Percentiles rank a stretch among this genome's conserved stretches.
Evolutionary conservation across 2,329 filamentous ascomycete genomes (phyloP).

Genomic region (Zymoseptoria ardabiliae): DNA sequence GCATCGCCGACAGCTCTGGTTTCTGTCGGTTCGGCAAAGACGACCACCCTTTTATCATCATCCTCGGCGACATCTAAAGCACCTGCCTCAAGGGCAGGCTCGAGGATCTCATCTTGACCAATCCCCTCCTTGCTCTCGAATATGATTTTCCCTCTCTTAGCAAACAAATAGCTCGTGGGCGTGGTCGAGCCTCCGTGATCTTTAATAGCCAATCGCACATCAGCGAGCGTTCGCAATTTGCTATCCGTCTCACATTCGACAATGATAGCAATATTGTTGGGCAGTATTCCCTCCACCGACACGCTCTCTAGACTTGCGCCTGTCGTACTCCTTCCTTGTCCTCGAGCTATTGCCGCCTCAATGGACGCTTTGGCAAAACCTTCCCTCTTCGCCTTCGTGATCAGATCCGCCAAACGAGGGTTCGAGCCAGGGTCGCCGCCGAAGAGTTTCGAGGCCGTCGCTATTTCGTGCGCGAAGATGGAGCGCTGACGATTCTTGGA

Average conservation of each 20-base stretch:
- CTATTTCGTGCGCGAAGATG: conserved; percentile 63
- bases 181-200: conserved; percentile 61
- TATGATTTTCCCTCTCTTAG: conserved; percentile 66
- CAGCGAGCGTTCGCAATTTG: conserved; percentile 64
- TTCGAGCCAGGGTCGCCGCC: conserved; percentile 69
- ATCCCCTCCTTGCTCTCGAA: conserved; percentile 55
- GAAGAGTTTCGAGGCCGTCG: conserved; percentile 69
- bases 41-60: conserved; percentile 60
- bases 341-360: conserved; percentile 77
- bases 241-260: conserved; percentile 82
- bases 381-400: conserved; percentile 73
- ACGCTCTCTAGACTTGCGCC: conserved; percentile 71
- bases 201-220: conserved; percentile 65
- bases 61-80: conserved; percentile 66
- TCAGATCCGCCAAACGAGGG: conserved; percentile 63
- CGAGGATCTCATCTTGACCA: conserved; percentile 63
- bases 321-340: conserved; percentile 71
- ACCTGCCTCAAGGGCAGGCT: conserved; percentile 78
- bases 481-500: conserved; percentile 68
- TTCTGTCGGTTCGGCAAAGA: conserved; percentile 61
- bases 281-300: conserved; percentile 73
- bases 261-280: conserved; percentile 65
- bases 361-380: conserved; percentile 79
- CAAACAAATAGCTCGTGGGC: conserved; percentile 77
- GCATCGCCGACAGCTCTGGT: conserved; percentile 58